phyloP scores from a whole-genome alignment of 805 yeast species.

The Hanseniaspora valbyensis region DNA sequence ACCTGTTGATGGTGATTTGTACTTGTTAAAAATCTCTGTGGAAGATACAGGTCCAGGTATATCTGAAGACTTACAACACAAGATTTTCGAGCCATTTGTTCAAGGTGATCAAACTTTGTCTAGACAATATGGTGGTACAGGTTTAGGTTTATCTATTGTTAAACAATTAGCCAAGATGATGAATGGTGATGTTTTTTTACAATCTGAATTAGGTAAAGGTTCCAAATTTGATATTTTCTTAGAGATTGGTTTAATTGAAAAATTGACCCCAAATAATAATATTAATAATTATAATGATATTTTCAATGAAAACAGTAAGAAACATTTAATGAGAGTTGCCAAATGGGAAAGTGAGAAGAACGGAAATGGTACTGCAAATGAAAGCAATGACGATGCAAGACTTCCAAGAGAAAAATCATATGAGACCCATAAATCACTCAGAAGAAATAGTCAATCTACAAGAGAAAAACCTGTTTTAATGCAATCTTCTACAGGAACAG shows the following conservation, averaged over 20 bases:
- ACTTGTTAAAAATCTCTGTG: conserved; percentile 42
- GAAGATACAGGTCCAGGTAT: conserved; percentile 93
- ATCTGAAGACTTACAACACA: conserved; percentile 64
- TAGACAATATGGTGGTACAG: conserved; percentile 90
- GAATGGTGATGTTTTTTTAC: conserved; percentile 71
- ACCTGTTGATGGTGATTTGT: conserved; percentile 25
- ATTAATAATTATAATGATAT: conserved; percentile 51
- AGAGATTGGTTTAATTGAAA: conserved; percentile 51
- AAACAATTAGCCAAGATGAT: conserved; percentile 81
- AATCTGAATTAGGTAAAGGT: conserved; percentile 70
- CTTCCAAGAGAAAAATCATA: conserved; percentile 4
- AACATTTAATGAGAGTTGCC: neutral
- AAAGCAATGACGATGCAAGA: conserved; percentile 2
- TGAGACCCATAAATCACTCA: conserved; percentile 1
- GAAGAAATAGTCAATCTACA: conserved; percentile 14
- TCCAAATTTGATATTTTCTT: conserved; percentile 73
- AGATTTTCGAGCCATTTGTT: conserved; percentile 90
- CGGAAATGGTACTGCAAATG: too few species aligned
- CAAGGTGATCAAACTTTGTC: conserved; percentile 94
- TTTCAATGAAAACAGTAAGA: conserved; percentile 45
- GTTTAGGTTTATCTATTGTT: conserved; percentile 82
- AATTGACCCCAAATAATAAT: conserved; percentile 24
- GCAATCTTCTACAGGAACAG: conserved; percentile 31
- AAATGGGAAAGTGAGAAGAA: conserved; percentile 1
- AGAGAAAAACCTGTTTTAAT: conserved; percentile 20